Conservation (phyloP, 306 rosid genomes). For the Ceratonia siliqua region DNA sequence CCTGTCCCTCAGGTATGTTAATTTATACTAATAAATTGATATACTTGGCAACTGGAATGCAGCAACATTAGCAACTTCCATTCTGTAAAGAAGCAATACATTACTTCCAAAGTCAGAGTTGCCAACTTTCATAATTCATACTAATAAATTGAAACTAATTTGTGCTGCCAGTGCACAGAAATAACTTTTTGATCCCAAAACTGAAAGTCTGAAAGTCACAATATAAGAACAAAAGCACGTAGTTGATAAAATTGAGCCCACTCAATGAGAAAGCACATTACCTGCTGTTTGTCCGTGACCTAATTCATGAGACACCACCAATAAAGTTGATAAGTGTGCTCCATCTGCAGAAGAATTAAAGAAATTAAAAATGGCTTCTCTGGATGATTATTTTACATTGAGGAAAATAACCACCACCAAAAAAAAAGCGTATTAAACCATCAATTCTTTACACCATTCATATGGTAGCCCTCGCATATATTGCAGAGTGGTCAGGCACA, state of each 20-base stretch:
- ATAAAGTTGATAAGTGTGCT: neutral
- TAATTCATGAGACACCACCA: neutral
- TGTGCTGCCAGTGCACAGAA: neutral
- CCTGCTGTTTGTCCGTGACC: neutral
- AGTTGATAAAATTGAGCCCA: neutral
- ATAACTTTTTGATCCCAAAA: neutral
- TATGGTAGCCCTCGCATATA: neutral
- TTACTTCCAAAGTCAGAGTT: conserved; percentile 23
- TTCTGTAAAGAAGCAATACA: conserved; percentile 39
- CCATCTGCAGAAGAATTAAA: neutral
- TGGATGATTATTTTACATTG: neutral
- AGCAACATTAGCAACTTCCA: conserved; percentile 29
- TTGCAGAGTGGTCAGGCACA: neutral
- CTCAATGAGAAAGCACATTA: neutral
- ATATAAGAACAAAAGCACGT: neutral
- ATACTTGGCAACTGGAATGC: conserved; percentile 15
- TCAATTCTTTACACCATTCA: neutral
- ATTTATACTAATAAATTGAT: conserved; percentile 18
- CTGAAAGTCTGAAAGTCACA: neutral
- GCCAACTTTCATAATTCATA: conserved; percentile 4
- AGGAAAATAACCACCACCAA: neutral
- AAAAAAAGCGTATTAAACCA: neutral
- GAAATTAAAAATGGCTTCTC: neutral
- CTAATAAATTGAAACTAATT: neutral
- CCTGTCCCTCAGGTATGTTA: conserved; percentile 10